phyloP scores from a whole-genome alignment of 257 asterid species.

The Coffea canephora region DNA sequence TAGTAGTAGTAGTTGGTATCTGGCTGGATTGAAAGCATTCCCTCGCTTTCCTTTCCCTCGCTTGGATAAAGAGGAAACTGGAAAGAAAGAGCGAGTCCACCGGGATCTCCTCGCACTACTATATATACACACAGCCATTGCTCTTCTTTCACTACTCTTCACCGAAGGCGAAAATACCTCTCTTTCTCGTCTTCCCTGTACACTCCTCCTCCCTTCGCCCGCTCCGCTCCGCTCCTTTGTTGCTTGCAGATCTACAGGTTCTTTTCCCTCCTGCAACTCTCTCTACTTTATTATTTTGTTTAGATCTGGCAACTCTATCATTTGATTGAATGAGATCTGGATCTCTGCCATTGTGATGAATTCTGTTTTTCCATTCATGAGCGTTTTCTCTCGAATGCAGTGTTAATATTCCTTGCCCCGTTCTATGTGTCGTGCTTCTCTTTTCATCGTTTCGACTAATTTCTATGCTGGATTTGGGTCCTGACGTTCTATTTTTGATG shows the following conservation, averaged over 20 bases:
- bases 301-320: neutral
- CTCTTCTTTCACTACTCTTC: neutral
- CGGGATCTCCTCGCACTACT: constrained; percentile 5
- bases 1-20: neutral
- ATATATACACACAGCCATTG: constrained; percentile 11
- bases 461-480: neutral
- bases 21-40: neutral
- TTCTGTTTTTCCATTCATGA: neutral
- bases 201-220: too few relatives aligned
- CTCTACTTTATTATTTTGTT: neutral
- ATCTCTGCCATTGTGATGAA: neutral
- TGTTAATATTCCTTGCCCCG: neutral
- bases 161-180: neutral
- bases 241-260: constrained; percentile 11
- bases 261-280: neutral
- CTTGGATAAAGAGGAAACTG: neutral
- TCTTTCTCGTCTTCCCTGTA: neutral
- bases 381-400: neutral
- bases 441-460: neutral
- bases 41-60: neutral
- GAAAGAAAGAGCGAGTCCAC: constrained; percentile 22
- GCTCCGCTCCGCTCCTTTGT: neutral
- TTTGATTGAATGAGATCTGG: neutral
- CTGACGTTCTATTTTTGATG: neutral
- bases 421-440: neutral